phyloP scores from a whole-genome alignment of 1,284 basidiomycete species.

The Inonotus hispidus region DNA sequence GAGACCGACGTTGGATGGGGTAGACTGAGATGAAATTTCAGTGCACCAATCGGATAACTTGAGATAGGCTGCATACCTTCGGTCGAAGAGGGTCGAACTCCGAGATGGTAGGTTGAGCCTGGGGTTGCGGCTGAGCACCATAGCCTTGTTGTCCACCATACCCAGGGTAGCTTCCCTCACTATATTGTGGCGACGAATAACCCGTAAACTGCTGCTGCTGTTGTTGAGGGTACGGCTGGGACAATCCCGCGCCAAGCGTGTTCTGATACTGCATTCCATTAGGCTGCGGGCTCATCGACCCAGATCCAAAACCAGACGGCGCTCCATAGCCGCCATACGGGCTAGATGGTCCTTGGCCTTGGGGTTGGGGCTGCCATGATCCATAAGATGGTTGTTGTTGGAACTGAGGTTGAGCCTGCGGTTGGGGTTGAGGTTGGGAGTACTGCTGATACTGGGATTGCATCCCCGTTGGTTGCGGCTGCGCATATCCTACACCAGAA shows the following conservation, averaged over 20 bases:
- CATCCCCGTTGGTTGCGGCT: slow-evolving; percentile 28
- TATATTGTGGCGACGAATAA: slow-evolving; percentile 15
- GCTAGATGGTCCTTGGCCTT: slow-evolving; percentile 20
- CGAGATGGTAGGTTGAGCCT: slow-evolving; percentile 19
- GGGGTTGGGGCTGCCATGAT: slow-evolving; percentile 17
- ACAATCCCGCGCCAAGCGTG: slow-evolving; percentile 27
- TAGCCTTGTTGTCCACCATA: slow-evolving; percentile 11
- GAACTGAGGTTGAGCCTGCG: slow-evolving; percentile 12
- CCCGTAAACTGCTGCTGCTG: slow-evolving; percentile 29
- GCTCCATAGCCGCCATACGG: slow-evolving; percentile 33
- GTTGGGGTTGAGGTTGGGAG: background rate
- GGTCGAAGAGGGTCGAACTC: slow-evolving; percentile 19
- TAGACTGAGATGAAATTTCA: slow-evolving; percentile 21
- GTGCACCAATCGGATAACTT: slow-evolving; percentile 41
- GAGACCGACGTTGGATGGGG: slow-evolving; percentile 23
- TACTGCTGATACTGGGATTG: slow-evolving; percentile 21
- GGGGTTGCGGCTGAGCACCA: slow-evolving; percentile 15
- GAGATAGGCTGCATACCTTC: slow-evolving; percentile 25
- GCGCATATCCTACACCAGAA: slow-evolving; percentile 22
- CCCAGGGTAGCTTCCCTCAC: slow-evolving; percentile 17
- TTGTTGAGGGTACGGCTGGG: slow-evolving; percentile 23
- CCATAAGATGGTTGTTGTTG: slow-evolving; percentile 13
- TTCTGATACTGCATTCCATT: slow-evolving; percentile 28
- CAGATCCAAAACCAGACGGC: slow-evolving; percentile 23
- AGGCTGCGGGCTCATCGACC: slow-evolving; percentile 33